A percentile compares a stretch with the other conserved stretches of the same genome.
Conservation (phyloP, 139 green algal genomes). For the Pseudopediastrum boryanum region DNA sequence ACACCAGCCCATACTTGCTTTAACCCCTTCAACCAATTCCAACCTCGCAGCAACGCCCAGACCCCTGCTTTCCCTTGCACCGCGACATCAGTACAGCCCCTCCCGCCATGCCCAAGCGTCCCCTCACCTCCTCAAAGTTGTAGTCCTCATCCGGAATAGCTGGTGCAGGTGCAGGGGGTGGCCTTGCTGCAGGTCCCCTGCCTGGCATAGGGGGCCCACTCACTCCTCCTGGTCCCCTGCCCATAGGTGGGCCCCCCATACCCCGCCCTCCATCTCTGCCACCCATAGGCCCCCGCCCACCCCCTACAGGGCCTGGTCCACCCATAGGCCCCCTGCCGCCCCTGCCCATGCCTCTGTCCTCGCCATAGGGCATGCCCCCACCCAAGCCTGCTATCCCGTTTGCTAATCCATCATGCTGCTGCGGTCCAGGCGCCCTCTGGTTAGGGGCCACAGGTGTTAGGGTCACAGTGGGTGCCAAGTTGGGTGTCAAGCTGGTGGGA, state of each 20-base stretch:
- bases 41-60: no score
- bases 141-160: constrained; percentile 85
- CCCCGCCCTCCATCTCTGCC: constrained; percentile 12
- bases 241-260: not conserved
- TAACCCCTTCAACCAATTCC: not conserved
- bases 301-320: constrained; percentile 7
- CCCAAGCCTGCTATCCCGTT: no score
- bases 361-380: not conserved
- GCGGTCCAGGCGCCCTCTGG: no score
- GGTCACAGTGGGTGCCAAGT: constrained; percentile 33
- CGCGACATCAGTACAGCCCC: no score
- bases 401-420: no score
- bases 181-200: constrained; percentile 7
- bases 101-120: no score
- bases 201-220: constrained; percentile 16
- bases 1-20: not conserved
- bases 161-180: constrained; percentile 43
- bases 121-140: constrained; percentile 78
- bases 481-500: constrained; percentile 1
- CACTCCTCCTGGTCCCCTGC: not conserved
- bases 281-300: constrained; percentile 22
- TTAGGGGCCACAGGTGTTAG: constrained; percentile 22
- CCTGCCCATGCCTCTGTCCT: constrained; percentile 8
- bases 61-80: no score
- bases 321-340: not conserved